A percentile compares a stretch with the other conserved stretches of the same genome.
Evolutionary conservation across 2,329 filamentous ascomycete genomes (phyloP).

Genomic region (Cladosporium sp.): DNA sequence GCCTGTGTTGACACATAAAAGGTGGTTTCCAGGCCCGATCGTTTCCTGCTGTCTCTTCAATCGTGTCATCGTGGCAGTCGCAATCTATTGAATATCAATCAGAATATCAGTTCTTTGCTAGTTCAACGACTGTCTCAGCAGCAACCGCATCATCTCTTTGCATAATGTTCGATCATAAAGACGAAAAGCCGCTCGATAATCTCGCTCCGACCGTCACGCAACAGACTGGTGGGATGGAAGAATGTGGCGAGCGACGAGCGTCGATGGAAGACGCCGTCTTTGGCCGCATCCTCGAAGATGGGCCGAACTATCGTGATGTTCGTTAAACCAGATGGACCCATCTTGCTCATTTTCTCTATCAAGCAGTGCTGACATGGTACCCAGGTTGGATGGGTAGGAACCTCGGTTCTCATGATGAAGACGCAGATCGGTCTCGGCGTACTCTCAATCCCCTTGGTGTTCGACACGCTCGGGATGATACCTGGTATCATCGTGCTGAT

Average conservation of each 20-base stretch:
- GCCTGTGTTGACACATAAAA: background rate
- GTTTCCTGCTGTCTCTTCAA: background rate
- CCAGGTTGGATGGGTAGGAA: conserved; percentile 52
- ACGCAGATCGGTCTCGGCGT: conserved; percentile 49
- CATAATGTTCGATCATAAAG: background rate
- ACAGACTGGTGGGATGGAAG: background rate
- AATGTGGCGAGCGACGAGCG: background rate
- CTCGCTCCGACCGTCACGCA: background rate
- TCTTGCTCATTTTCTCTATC: background rate
- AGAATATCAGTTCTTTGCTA: background rate
- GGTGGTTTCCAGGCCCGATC: background rate
- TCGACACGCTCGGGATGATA: conserved; percentile 49
- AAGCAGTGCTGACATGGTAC: background rate
- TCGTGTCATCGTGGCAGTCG: background rate
- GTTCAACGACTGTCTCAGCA: background rate
- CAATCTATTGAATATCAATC: background rate
- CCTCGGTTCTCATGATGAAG: conserved; percentile 49
- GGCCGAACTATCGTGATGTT: background rate
- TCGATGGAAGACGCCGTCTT: background rate
- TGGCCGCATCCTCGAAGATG: background rate
- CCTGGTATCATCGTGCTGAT: conserved; percentile 50
- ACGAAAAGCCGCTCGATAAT: background rate
- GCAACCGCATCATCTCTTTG: background rate
- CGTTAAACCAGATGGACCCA: background rate
- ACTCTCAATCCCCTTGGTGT: conserved; percentile 49